Conservation (phyloP, 2,329 filamentous ascomycete genomes). For the Botryotinia convoluta region DNA sequence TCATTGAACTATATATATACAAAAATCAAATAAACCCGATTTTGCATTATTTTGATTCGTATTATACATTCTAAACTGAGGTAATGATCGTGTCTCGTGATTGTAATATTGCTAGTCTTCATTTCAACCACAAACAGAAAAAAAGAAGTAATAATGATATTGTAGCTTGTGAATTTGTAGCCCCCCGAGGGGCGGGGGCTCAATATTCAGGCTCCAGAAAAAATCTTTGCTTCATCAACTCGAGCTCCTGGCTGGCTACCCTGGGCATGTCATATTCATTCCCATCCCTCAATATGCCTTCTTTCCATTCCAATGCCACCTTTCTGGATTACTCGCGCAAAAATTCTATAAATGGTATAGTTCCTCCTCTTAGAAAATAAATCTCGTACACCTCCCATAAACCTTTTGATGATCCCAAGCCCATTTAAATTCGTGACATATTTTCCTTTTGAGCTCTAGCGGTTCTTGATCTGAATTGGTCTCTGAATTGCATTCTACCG, state of each 20-base stretch:
- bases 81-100: constrained; percentile 6
- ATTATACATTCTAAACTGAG: background rate
- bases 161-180: background rate
- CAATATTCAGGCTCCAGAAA: background rate
- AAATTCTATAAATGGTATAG: constrained; percentile 14
- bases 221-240: background rate
- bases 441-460: constrained; percentile 43
- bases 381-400: background rate
- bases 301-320: background rate
- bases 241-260: background rate
- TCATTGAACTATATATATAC: background rate
- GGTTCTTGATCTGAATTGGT: constrained; percentile 56
- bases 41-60: background rate
- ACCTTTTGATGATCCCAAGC: background rate
- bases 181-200: background rate
- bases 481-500: constrained; percentile 63
- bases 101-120: background rate
- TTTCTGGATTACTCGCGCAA: background rate
- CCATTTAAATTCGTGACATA: constrained; percentile 31
- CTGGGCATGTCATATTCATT: background rate
- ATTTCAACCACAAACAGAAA: background rate
- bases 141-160: background rate
- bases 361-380: constrained; percentile 9
- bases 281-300: background rate
- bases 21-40: background rate